Conservation (phyloP, 2,329 filamentous ascomycete genomes). For the Alternaria sp. region DNA sequence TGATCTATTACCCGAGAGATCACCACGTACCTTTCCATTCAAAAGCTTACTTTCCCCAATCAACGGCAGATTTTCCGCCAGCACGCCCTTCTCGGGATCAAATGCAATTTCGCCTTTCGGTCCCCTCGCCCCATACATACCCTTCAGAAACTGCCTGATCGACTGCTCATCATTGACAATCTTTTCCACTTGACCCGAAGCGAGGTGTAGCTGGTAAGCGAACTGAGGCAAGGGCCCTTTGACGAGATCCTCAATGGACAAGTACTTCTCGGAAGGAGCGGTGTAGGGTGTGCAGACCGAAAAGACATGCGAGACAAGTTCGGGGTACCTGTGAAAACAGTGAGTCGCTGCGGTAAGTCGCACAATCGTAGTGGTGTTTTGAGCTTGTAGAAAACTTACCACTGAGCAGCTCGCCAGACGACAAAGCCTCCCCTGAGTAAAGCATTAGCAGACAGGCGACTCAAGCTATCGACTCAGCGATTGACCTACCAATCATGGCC, state of each 20-base stretch:
- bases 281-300: slow-evolving; percentile 77
- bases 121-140: slow-evolving; percentile 72
- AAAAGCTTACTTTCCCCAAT: slow-evolving; percentile 68
- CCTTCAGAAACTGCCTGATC: slow-evolving; percentile 74
- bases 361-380: neutral
- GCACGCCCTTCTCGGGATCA: slow-evolving; percentile 66
- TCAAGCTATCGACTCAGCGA: neutral
- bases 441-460: slow-evolving; percentile 6
- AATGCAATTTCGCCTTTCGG: slow-evolving; percentile 67
- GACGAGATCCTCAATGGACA: slow-evolving; percentile 68
- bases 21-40: slow-evolving; percentile 63
- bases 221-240: slow-evolving; percentile 71
- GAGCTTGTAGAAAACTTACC: slow-evolving; percentile 44
- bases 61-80: slow-evolving; percentile 68
- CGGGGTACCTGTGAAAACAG: slow-evolving; percentile 55
- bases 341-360: neutral
- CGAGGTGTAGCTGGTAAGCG: slow-evolving; percentile 83
- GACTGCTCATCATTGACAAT: slow-evolving; percentile 63
- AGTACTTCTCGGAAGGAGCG: slow-evolving; percentile 62
- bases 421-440: slow-evolving; percentile 72
- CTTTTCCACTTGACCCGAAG: slow-evolving; percentile 65
- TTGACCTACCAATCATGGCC: slow-evolving; percentile 79
- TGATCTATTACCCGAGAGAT: slow-evolving; percentile 8
- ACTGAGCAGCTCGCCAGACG: slow-evolving; percentile 77
- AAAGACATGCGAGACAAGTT: slow-evolving; percentile 77